Percentiles rank a stretch among this genome's conserved stretches.
Evolutionary conservation across 2,329 filamentous ascomycete genomes (phyloP).

Genomic region (Ilyonectria robusta): DNA sequence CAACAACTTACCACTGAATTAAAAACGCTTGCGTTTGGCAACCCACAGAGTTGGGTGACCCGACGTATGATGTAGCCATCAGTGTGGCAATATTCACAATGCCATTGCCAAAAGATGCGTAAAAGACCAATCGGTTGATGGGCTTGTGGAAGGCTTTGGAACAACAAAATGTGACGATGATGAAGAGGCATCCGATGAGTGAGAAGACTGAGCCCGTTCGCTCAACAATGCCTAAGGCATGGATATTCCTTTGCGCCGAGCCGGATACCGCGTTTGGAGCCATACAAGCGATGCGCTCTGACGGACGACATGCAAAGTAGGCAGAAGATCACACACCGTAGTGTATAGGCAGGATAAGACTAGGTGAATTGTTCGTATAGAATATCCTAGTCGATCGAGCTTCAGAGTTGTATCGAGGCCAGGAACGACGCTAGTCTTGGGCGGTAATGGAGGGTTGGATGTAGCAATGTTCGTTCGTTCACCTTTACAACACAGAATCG

Average conservation of each 20-base stretch:
- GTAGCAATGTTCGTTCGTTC: neutral
- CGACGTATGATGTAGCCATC: slow-evolving; percentile 72
- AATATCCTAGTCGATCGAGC: neutral
- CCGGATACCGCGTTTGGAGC: neutral
- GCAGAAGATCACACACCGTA: neutral
- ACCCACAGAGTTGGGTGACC: slow-evolving; percentile 58
- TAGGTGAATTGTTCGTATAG: neutral
- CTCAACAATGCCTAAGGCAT: slow-evolving; percentile 15
- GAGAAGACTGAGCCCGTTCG: slow-evolving; percentile 22
- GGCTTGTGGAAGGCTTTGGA: slow-evolving; percentile 81
- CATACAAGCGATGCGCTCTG: neutral
- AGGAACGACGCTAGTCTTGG: neutral
- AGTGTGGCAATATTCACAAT: slow-evolving; percentile 79
- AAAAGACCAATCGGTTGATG: slow-evolving; percentile 86
- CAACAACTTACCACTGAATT: slow-evolving; percentile 76
- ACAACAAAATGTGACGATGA: slow-evolving; percentile 75
- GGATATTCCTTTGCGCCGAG: neutral
- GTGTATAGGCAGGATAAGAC: neutral
- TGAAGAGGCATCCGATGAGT: slow-evolving; percentile 62
- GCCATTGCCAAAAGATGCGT: slow-evolving; percentile 83
- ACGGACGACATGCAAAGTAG: neutral
- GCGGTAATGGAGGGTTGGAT: neutral
- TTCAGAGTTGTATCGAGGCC: neutral
- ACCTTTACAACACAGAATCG: neutral
- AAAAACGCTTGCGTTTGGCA: slow-evolving; percentile 79